A percentile compares a stretch with the other conserved stretches of the same genome.
These are phyloP conservation scores for Periglandula ipomoeae DNA, from an alignment of 2,329 filamentous ascomycete species.

Conservation along the genomic window DNA sequence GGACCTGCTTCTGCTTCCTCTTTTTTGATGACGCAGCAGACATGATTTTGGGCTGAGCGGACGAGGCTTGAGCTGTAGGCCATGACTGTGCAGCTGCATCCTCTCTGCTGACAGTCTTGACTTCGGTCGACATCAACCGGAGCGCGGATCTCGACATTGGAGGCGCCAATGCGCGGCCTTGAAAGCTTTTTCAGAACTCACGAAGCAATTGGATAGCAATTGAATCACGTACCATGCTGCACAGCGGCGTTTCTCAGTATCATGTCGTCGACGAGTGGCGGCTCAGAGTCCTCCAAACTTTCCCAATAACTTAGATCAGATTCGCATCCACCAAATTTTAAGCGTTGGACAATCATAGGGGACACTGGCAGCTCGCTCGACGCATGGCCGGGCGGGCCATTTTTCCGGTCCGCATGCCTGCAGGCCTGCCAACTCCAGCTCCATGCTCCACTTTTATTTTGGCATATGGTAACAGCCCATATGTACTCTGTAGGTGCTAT, in stretches of 20 bases:
- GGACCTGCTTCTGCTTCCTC: slow-evolving; percentile 26
- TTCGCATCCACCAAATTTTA: neutral
- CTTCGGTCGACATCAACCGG: slow-evolving; percentile 25
- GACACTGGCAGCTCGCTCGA: neutral
- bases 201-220: neutral
- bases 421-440: no score
- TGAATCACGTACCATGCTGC: slow-evolving; percentile 41
- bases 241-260: slow-evolving; percentile 44
- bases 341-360: neutral
- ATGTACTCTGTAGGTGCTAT: no score
- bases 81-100: slow-evolving; percentile 11
- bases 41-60: slow-evolving; percentile 12
- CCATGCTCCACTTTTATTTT: no score
- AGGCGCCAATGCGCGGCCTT: slow-evolving; percentile 36
- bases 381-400: neutral
- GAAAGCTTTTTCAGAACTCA: slow-evolving; percentile 5
- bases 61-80: slow-evolving; percentile 14
- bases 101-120: slow-evolving; percentile 11
- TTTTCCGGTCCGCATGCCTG: slow-evolving; percentile 16
- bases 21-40: slow-evolving; percentile 16
- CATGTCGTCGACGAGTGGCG: slow-evolving; percentile 30
- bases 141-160: slow-evolving; percentile 27
- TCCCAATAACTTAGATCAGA: neutral
- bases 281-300: slow-evolving; percentile 1
- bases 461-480: no score